Evolutionary conservation across 78 protist species (phyloP).

Genomic region (Dictyostelium intermedium): DNA sequence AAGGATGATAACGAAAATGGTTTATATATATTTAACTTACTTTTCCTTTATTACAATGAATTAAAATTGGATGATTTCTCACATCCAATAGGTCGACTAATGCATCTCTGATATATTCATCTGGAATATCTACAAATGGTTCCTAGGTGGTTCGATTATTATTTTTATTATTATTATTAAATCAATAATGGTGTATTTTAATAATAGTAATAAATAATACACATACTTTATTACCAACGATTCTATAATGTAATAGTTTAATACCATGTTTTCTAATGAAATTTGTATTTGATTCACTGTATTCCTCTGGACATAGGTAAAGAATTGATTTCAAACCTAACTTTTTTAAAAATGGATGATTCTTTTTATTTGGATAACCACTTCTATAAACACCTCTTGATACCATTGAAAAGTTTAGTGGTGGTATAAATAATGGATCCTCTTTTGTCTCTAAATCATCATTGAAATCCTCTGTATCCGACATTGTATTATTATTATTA

Average conservation of each 20-base stretch:
- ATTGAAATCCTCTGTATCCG: conserved; percentile 51
- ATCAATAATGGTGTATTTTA: too few species aligned
- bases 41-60: conserved; percentile 95
- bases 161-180: background rate
- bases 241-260: conserved; percentile 81
- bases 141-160: conserved; percentile 80
- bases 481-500: conserved; percentile 22
- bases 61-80: conserved; percentile 91
- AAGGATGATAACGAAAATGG: background rate
- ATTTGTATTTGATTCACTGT: conserved; percentile 79
- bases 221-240: conserved; percentile 87
- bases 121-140: conserved; percentile 94
- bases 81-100: conserved; percentile 83
- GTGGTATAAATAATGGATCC: conserved; percentile 86
- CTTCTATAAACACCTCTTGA: conserved; percentile 92
- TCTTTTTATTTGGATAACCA: conserved; percentile 89
- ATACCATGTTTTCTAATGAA: conserved; percentile 81
- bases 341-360: conserved; percentile 88
- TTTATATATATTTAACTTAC: conserved; percentile 1
- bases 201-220: background rate
- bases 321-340: conserved; percentile 85
- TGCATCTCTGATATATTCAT: conserved; percentile 83
- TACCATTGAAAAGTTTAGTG: conserved; percentile 88
- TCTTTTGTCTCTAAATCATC: conserved; percentile 73
- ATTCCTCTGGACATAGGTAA: conserved; percentile 79